A percentile compares a stretch with the other conserved stretches of the same genome.
phyloP scores from a whole-genome alignment of 495 filamentous ascomycete species.

The Saxispiralis lemnorum region DNA sequence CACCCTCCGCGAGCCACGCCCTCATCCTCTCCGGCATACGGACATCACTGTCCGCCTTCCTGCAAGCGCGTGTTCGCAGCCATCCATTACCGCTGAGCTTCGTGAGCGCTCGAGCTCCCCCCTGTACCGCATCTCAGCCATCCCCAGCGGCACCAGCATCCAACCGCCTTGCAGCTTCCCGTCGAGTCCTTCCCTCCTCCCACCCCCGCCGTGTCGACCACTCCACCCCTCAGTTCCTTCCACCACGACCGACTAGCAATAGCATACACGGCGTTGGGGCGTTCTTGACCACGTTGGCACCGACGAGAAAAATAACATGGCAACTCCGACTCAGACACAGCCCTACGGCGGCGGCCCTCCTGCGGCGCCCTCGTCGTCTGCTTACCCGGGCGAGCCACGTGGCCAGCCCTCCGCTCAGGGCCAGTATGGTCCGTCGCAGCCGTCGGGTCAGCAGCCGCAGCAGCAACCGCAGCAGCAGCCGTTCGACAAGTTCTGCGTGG shows the following conservation, averaged over 20 bases:
- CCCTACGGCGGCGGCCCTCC: slow-evolving; percentile 1
- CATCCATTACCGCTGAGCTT: no score
- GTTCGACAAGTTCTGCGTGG: slow-evolving; percentile 78
- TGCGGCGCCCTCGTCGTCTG: not conserved
- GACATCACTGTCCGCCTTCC: no score
- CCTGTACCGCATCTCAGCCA: no score
- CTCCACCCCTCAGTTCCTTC: not conserved
- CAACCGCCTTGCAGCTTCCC: not conserved
- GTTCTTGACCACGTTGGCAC: not conserved
- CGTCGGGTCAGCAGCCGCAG: not conserved
- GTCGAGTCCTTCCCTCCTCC: not conserved
- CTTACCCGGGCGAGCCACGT: slow-evolving; percentile 4
- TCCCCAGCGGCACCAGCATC: not conserved
- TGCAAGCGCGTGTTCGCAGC: no score
- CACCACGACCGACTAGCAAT: not conserved
- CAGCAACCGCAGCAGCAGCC: not conserved
- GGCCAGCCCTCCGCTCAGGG: slow-evolving; percentile 2
- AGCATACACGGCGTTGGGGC: slow-evolving; percentile 2
- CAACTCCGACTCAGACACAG: slow-evolving; percentile 9
- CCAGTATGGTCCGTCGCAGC: slow-evolving; percentile 4
- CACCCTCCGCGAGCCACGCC: no score
- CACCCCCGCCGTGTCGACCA: not conserved
- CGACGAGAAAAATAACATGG: slow-evolving; percentile 2
- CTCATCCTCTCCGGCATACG: no score
- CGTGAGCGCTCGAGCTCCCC: no score